phyloP scores from a whole-genome alignment of 768 basidiomycete genomes.

The Termitomyces sp. region DNA sequence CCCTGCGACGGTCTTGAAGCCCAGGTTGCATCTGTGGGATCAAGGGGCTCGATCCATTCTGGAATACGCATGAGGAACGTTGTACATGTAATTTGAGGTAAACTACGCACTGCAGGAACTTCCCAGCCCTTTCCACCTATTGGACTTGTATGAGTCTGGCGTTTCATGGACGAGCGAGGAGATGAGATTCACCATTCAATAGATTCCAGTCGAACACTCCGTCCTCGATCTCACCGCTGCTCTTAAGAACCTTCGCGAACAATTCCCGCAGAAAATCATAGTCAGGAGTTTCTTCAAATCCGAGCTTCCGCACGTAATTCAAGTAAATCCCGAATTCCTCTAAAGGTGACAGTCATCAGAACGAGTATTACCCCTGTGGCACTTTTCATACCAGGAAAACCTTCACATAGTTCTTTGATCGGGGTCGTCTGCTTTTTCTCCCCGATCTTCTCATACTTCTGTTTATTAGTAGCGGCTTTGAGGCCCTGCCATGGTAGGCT shows the following conservation, averaged over 20 bases:
- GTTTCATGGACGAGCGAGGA: background rate
- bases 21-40: slow-evolving; percentile 55
- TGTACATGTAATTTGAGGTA: slow-evolving; percentile 1
- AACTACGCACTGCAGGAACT: slow-evolving; percentile 55
- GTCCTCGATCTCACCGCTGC: slow-evolving; percentile 86
- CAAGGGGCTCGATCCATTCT: slow-evolving; percentile 59
- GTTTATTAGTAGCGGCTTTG: slow-evolving; percentile 99
- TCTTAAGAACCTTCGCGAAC: slow-evolving; percentile 91
- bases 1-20: slow-evolving; percentile 53
- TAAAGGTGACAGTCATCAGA: slow-evolving; percentile 24
- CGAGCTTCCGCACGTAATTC: slow-evolving; percentile 98
- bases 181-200: slow-evolving; percentile 57
- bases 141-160: background rate
- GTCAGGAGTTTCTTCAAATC: slow-evolving; percentile 98
- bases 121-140: slow-evolving; percentile 94
- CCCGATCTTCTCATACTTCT: slow-evolving; percentile 99
- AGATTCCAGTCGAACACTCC: slow-evolving; percentile 96
- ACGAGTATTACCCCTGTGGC: slow-evolving; percentile 1
- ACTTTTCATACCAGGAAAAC: slow-evolving; percentile 72
- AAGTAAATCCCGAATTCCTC: slow-evolving; percentile 99
- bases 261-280: slow-evolving; percentile 97
- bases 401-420: slow-evolving; percentile 95
- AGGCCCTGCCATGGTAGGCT: slow-evolving; percentile 98
- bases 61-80: background rate
- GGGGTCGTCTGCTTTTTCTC: slow-evolving; percentile 99